These are phyloP conservation scores for Barnettozyma siamensis DNA, from an alignment of 805 yeast species.

Conservation along the genomic window DNA sequence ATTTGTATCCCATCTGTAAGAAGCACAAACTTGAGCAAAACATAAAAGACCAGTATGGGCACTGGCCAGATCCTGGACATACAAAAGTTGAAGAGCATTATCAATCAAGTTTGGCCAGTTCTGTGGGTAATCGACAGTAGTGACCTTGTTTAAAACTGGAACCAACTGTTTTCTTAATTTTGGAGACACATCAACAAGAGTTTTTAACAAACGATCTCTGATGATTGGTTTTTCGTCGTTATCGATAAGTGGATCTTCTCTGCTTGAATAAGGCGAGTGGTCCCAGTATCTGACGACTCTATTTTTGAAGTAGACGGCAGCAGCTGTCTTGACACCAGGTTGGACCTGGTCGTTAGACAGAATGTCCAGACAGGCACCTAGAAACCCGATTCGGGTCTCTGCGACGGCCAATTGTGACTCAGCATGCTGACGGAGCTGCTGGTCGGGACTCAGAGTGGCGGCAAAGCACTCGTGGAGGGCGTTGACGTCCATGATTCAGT, in stretches of 20 bases:
- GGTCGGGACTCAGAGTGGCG: constrained; percentile 70
- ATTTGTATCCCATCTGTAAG: constrained; percentile 67
- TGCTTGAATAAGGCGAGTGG: constrained; percentile 22
- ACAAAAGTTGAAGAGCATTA: constrained; percentile 39
- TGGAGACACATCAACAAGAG: constrained; percentile 46
- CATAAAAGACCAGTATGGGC: constrained; percentile 66
- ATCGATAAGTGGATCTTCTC: constrained; percentile 38
- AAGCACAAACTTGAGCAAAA: constrained; percentile 61
- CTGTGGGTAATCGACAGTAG: constrained; percentile 43
- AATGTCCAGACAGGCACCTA: constrained; percentile 78
- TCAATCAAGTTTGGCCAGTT: constrained; percentile 52
- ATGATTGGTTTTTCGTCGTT: constrained; percentile 71
- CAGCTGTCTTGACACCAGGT: constrained; percentile 54
- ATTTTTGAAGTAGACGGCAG: constrained; percentile 82
- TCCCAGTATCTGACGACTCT: constrained; percentile 62
- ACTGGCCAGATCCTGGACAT: constrained; percentile 35
- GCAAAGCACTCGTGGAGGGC: constrained; percentile 69
- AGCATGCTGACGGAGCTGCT: constrained; percentile 55
- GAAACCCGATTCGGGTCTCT: constrained; percentile 60
- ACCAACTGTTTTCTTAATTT: constrained; percentile 36
- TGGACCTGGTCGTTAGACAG: constrained; percentile 48
- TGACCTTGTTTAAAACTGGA: constrained; percentile 49
- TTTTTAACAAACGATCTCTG: constrained; percentile 60
- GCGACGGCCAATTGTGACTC: constrained; percentile 60
- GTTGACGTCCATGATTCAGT: constrained; percentile 65